Evolutionary conservation across 495 filamentous ascomycete genomes (phyloP).

Genomic region (Penicillium paradoxum): DNA sequence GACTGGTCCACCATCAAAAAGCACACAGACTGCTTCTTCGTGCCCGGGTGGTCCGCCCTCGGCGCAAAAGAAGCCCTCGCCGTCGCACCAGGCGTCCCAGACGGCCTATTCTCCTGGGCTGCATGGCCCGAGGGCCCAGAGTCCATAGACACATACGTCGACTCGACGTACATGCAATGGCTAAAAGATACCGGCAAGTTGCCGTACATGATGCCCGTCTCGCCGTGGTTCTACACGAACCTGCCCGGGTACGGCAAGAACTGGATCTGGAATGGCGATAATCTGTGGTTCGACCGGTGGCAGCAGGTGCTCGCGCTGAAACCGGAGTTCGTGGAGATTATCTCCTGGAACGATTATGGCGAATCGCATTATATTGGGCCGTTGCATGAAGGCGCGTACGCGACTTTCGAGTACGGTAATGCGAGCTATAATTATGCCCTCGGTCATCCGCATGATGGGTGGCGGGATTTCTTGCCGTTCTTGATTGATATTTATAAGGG

Average conservation of each 20-base stretch:
- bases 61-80: constrained; percentile 45
- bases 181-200: constrained; percentile 43
- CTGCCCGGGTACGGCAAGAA: constrained; percentile 66
- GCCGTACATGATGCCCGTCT: constrained; percentile 75
- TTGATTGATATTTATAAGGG: constrained; percentile 62
- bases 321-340: constrained; percentile 57
- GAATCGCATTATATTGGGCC: constrained; percentile 72
- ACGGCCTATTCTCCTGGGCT: constrained; percentile 67
- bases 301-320: constrained; percentile 57
- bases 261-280: constrained; percentile 68
- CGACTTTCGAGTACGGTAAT: constrained; percentile 41
- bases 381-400: constrained; percentile 29
- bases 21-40: constrained; percentile 48
- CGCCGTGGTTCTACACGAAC: constrained; percentile 72
- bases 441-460: constrained; percentile 49
- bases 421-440: constrained; percentile 48
- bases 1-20: constrained; percentile 56
- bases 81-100: constrained; percentile 42
- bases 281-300: constrained; percentile 73
- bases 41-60: constrained; percentile 60
- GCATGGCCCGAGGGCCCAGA: constrained; percentile 63
- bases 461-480: constrained; percentile 54
- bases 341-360: constrained; percentile 71
- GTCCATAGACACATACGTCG: constrained; percentile 49
- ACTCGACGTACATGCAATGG: constrained; percentile 48